A percentile compares a stretch with the other conserved stretches of the same genome.
These are phyloP conservation scores for Cryoendolithus antarcticus DNA, from an alignment of 2,329 filamentous ascomycete genomes.

Conservation along the genomic window DNA sequence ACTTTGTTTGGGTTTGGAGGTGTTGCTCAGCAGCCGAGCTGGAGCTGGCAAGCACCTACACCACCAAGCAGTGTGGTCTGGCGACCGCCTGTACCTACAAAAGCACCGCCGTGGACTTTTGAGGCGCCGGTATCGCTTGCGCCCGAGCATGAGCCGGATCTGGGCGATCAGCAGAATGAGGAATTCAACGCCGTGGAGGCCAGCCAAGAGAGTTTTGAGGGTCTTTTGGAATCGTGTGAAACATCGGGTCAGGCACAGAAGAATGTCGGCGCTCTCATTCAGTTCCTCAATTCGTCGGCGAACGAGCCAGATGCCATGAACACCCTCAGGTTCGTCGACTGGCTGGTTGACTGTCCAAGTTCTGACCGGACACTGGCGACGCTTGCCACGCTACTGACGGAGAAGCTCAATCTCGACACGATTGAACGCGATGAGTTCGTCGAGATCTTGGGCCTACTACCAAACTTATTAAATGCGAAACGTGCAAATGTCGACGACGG, in stretches of 20 bases:
- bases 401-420: slow-evolving; percentile 2
- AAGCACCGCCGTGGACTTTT: neutral
- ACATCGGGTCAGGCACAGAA: neutral
- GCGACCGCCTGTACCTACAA: slow-evolving; percentile 1
- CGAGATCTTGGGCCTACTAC: slow-evolving; percentile 1
- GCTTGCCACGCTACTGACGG: neutral
- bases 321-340: slow-evolving; percentile 10
- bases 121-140: neutral
- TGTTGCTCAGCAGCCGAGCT: slow-evolving; percentile 7
- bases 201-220: slow-evolving; percentile 13
- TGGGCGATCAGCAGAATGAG: slow-evolving; percentile 4
- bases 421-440: slow-evolving; percentile 2
- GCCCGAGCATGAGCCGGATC: neutral
- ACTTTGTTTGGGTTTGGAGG: slow-evolving; percentile 17
- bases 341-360: slow-evolving; percentile 7
- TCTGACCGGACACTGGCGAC: neutral
- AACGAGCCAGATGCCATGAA: slow-evolving; percentile 17
- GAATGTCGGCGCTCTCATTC: slow-evolving; percentile 7
- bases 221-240: slow-evolving; percentile 7
- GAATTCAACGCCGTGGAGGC: slow-evolving; percentile 6
- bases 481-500: neutral
- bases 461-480: neutral
- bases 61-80: slow-evolving; percentile 1
- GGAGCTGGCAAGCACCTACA: slow-evolving; percentile 16
- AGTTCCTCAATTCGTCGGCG: slow-evolving; percentile 14